These are phyloP conservation scores for Fomitiporia mediterranea DNA, from an alignment of 1,284 basidiomycete genomes.

Conservation along the genomic window DNA sequence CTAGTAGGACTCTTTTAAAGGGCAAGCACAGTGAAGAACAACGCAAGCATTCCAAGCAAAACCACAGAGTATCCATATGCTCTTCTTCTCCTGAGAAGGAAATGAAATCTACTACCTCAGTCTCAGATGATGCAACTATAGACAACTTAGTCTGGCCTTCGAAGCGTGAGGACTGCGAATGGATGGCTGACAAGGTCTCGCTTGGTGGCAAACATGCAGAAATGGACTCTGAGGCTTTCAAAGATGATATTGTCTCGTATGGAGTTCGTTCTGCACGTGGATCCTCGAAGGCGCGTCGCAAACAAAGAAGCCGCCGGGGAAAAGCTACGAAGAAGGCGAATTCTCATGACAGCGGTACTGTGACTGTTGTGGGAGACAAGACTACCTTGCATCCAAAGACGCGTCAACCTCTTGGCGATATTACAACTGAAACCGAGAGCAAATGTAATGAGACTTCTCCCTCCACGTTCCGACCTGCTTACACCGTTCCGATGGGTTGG, in stretches of 20 bases:
- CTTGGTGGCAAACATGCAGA: neutral
- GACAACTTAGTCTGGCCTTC: constrained; percentile 1
- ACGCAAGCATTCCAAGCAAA: too few relatives aligned
- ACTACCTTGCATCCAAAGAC: neutral
- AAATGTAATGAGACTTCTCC: neutral
- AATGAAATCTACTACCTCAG: neutral
- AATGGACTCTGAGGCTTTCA: neutral
- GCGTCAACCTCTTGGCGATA: neutral
- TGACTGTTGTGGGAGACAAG: neutral
- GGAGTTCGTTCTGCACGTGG: neutral
- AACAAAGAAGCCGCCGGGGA: neutral
- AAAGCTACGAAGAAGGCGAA: neutral
- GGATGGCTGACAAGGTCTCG: neutral
- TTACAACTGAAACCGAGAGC: neutral
- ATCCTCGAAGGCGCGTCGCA: neutral
- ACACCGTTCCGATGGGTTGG: neutral
- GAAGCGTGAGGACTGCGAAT: constrained; percentile 3
- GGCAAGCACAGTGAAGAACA: too few relatives aligned
- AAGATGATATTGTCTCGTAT: neutral
- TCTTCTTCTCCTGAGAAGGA: too few relatives aligned
- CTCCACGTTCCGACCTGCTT: neutral
- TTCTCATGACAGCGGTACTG: neutral
- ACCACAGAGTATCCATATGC: too few relatives aligned
- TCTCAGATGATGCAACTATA: neutral
- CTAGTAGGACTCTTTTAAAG: too few relatives aligned